A percentile compares a stretch with the other conserved stretches of the same genome.
These are phyloP conservation scores for Prunus dulcis DNA, from an alignment of 306 rosid genomes.

Conservation along the genomic window DNA sequence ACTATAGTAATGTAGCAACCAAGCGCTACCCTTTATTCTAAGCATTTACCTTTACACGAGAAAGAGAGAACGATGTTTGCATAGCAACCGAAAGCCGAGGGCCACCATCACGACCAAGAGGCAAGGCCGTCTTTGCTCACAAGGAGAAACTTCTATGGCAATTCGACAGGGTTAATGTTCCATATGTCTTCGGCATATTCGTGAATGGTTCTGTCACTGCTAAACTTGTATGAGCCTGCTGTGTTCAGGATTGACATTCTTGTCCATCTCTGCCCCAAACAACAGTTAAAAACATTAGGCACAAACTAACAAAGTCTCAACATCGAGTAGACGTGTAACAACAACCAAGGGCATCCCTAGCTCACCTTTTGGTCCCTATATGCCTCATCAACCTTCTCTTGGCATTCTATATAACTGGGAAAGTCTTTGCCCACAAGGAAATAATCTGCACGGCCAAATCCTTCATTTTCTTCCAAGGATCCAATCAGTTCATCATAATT, in stretches of 20 bases:
- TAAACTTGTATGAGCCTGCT: constrained; percentile 93
- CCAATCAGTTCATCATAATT: constrained; percentile 74
- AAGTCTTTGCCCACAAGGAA: constrained; percentile 98
- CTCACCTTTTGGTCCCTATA: constrained; percentile 76
- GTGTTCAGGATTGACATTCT: constrained; percentile 94
- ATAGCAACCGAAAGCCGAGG: background rate
- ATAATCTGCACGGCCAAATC: constrained; percentile 90
- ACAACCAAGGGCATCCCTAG: constrained; percentile 5
- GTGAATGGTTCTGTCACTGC: constrained; percentile 96
- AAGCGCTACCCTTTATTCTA: constrained; percentile 5
- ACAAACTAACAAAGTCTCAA: background rate
- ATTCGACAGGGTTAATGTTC: constrained; percentile 65
- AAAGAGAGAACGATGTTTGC: background rate
- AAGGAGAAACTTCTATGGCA: constrained; percentile 39
- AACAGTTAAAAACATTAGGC: constrained; percentile 24
- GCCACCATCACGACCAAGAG: constrained; percentile 24
- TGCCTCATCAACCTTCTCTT: constrained; percentile 83
- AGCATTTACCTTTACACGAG: constrained; percentile 7
- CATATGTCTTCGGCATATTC: constrained; percentile 92
- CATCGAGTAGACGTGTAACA: background rate
- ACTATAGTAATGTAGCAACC: background rate
- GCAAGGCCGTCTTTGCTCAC: constrained; percentile 19
- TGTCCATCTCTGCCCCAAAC: constrained; percentile 75
- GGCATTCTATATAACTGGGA: constrained; percentile 95
- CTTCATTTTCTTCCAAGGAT: constrained; percentile 92